phyloP scores from a whole-genome alignment of 1,284 basidiomycete genomes.

The Fomitopsis pinicola region DNA sequence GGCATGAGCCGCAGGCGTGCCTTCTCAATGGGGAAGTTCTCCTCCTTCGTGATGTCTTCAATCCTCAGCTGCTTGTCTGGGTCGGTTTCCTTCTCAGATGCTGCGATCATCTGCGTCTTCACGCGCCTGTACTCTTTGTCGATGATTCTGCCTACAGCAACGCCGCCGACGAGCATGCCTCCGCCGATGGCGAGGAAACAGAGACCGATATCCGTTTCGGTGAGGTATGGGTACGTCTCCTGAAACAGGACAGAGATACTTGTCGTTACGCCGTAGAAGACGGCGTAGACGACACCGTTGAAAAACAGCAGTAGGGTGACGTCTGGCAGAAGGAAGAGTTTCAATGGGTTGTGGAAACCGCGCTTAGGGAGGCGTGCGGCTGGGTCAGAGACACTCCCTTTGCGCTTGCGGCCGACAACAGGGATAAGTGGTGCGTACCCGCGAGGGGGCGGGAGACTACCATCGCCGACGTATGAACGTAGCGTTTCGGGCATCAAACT shows the following conservation, averaged over 20 bases:
- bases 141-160: conserved; percentile 46
- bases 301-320: conserved; percentile 59
- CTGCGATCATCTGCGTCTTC: conserved; percentile 26
- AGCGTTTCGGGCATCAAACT: conserved; percentile 51
- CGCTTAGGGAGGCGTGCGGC: conserved; percentile 28
- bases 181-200: conserved; percentile 69
- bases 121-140: conserved; percentile 51
- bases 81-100: conserved; percentile 15
- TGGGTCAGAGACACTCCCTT: conserved; percentile 4
- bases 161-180: conserved; percentile 48
- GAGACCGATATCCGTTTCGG: conserved; percentile 60
- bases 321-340: conserved; percentile 54
- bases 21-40: conserved; percentile 53
- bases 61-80: conserved; percentile 19
- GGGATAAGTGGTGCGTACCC: conserved; percentile 53
- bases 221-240: conserved; percentile 54
- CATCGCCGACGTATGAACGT: conserved; percentile 51
- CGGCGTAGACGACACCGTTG: conserved; percentile 53
- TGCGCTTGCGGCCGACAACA: conserved; percentile 40
- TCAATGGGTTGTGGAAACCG: conserved; percentile 53
- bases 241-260: conserved; percentile 64
- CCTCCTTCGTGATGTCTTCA: conserved; percentile 29
- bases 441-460: conserved; percentile 43
- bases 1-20: conserved; percentile 47
- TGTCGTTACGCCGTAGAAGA: conserved; percentile 63